Base-by-base conservation (phyloP, 1,139 yeast species). In the Candida sojae region DNA sequence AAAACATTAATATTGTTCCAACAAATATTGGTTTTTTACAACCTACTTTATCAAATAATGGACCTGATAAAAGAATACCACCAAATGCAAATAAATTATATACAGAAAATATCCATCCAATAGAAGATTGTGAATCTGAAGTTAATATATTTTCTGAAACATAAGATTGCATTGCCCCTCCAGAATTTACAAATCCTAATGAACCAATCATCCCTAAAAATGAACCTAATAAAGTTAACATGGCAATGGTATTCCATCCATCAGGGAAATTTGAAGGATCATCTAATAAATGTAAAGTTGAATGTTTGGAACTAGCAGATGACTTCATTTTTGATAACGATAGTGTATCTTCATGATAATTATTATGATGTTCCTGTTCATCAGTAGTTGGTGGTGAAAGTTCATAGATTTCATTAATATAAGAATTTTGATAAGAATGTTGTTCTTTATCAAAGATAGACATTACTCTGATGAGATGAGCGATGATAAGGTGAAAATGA, bases 71-170 rank as follows among this genome's bases (percentile, higher is more conserved):
- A 11, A 66, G 42, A 1, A 57, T 53, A 43, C 59, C 53, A 2
- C 68, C 70, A 53, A 68, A 68, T 31, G 62, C 61, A 43, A 64
- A 51, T 48, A 67, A 67, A 39, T 64, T 62, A 51, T 64, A 65
- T 26, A 66, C 51, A 5, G 71, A 65, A 53, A 68, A 69, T 9
- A 69, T 67, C 73, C 73, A 69, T 3, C 67, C 70, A 1, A 68
- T 57, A 3, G 64, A 56, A 9, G 70, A 60, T 5, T 61, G 53
- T 1, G 59, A 49, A 6, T 54, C 53, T 32, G 54, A 48, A 4
- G 54, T 48, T 10, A 68, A 51, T 11, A 62, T 53, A 42, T 58
- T 48, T 2, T 57, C 53, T 12, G 53, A 44, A 3, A 69, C 50
- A 47, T 67, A 67, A 38, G 58, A 57, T 48, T 66, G 66, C 6